Evolutionary conservation across 306 rosid genomes (phyloP).

Genomic region (Cyamopsis tetragonoloba): DNA sequence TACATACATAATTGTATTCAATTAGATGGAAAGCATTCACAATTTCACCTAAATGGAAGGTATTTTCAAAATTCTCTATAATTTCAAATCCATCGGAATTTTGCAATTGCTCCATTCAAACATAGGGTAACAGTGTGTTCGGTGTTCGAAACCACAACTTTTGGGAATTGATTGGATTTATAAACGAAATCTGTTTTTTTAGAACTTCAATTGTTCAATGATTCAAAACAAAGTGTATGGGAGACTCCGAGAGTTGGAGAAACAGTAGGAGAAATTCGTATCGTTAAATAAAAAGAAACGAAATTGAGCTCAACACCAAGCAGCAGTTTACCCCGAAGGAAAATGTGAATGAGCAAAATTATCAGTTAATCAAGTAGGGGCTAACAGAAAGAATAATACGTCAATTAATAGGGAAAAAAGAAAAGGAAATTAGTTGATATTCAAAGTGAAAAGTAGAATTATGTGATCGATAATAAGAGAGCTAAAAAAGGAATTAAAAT

Average conservation of each 20-base stretch:
- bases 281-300: too few relatives aligned
- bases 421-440: neutral
- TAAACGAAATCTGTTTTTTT: neutral
- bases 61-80: too few relatives aligned
- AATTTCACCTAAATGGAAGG: too few relatives aligned
- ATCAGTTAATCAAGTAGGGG: neutral
- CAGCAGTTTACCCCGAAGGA: neutral
- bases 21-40: too few relatives aligned
- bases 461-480: neutral
- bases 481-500: neutral
- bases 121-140: too few relatives aligned
- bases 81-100: too few relatives aligned
- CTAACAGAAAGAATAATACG: neutral
- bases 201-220: neutral
- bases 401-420: neutral
- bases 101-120: too few relatives aligned
- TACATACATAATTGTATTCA: too few relatives aligned
- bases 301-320: neutral
- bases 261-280: too few relatives aligned
- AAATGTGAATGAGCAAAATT: too few relatives aligned
- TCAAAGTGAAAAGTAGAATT: slow-evolving; percentile 18
- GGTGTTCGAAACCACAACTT: neutral
- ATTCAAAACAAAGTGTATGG: neutral
- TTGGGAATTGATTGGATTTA: neutral
- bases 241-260: neutral